Evolutionary conservation across 306 rosid genomes (phyloP), one percentile per base, ranked within the genome.

Genomic region (Cicer pinnatifidum): DNA sequence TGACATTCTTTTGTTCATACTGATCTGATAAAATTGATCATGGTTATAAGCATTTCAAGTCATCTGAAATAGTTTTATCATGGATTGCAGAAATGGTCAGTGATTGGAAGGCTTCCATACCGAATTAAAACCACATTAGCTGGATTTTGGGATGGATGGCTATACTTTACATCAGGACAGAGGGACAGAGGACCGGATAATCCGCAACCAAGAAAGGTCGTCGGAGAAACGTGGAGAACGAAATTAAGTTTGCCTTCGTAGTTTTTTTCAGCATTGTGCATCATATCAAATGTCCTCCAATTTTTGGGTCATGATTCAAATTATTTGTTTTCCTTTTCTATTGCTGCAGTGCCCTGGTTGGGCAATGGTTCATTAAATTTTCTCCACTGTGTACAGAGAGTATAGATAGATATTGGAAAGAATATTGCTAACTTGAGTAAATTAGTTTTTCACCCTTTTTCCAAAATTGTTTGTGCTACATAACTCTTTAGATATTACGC

Each of bases 151-250:
- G 84, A 91, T 71, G 97, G 97, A 78, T 91, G 87, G 88, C 71
- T 93, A 75, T 93, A 91, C 76, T 93, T 93, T 23, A 93, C 98
- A 3, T 93, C 97, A 0, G 97, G 98, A 52, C 97, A 93, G 81
- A 64, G 98, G 46, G 98, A 93, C 76, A 88, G 93, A 70, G 98
- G 98, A 52, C 92, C 97, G 0, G 96, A 91, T 60, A 89, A 93
- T 72, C 98, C 97, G 8, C 96, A 88, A 73, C 98, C 98, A 6
- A 85, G 78, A 79, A 11, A 75, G 79, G 98, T 93, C 2, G 37
- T 93, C 56, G 85, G 77, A 33, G 90, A 91, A 10, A 80, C 87
- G 89, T 93, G 93, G 90, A 88, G 98, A 82, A 88, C 98, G 6
- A 93, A 89, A 75, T 73, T 91, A 71, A 78, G 76, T 50, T 67